These are phyloP conservation scores for Domatiomyces globalis DNA, from an alignment of 2,329 filamentous ascomycete species.

Conservation along the genomic window DNA sequence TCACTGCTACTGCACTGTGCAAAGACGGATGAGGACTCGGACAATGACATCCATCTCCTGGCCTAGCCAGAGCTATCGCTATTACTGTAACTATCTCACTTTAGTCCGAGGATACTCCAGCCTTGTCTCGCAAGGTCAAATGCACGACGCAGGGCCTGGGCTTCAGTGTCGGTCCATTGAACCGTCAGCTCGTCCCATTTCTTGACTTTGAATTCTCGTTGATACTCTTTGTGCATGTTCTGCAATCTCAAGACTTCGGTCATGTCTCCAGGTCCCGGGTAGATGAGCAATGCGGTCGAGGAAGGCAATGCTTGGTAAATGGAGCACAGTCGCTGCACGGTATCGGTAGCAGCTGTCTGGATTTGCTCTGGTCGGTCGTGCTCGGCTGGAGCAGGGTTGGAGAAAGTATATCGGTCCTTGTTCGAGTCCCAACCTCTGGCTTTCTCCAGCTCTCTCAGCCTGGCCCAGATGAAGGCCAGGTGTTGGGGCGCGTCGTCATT, in stretches of 20 bases:
- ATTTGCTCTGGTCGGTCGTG: constrained; percentile 22
- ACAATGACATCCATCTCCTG: too few species aligned
- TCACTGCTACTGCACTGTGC: too few species aligned
- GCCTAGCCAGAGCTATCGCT: neutral
- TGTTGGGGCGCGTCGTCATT: neutral
- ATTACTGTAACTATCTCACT: constrained; percentile 28
- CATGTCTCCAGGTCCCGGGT: constrained; percentile 50
- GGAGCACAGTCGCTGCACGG: constrained; percentile 36
- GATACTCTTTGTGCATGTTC: constrained; percentile 40
- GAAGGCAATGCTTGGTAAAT: constrained; percentile 44
- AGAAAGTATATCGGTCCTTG: constrained; percentile 11
- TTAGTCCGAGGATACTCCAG: constrained; percentile 45
- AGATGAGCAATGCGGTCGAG: constrained; percentile 45
- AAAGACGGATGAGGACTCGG: too few species aligned
- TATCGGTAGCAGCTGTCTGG: constrained; percentile 34
- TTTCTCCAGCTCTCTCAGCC: constrained; percentile 47
- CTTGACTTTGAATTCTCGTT: constrained; percentile 43
- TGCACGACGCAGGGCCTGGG: constrained; percentile 44
- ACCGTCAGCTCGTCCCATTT: constrained; percentile 51
- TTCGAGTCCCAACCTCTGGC: constrained; percentile 40
- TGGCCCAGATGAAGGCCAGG: constrained; percentile 47
- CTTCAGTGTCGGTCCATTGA: constrained; percentile 51
- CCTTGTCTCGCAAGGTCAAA: constrained; percentile 44
- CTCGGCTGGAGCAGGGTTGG: neutral
- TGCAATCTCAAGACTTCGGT: constrained; percentile 43